These are phyloP conservation scores for Wallacemonas rigidus DNA, from an alignment of 208 protist species.

Conservation along the genomic window DNA sequence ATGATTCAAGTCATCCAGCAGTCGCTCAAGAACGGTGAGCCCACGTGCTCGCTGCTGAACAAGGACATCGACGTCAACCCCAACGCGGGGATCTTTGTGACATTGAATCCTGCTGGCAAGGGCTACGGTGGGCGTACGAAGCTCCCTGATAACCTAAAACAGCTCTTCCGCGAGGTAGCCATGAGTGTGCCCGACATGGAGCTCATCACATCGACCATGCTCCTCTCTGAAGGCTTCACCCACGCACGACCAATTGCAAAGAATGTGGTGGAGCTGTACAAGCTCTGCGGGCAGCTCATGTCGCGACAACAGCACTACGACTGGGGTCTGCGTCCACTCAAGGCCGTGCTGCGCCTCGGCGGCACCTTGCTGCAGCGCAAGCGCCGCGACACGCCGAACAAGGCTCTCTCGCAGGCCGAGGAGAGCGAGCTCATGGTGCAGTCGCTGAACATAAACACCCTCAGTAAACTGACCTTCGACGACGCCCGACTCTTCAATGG, in stretches of 20 bases:
- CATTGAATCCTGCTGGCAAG: constrained; percentile 95
- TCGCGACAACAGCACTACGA: constrained; percentile 98
- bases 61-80: constrained; percentile 74
- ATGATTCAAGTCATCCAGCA: constrained; percentile 94
- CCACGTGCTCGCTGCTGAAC: constrained; percentile 81
- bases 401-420: constrained; percentile 67
- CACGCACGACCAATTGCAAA: constrained; percentile 82
- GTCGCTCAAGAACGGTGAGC: constrained; percentile 83
- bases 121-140: constrained; percentile 98
- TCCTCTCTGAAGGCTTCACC: constrained; percentile 91
- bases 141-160: constrained; percentile 98
- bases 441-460: constrained; percentile 96
- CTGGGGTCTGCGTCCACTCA: constrained; percentile 97
- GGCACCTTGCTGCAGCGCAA: constrained; percentile 85
- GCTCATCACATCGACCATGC: constrained; percentile 95
- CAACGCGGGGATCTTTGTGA: constrained; percentile 97
- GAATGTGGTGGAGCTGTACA: constrained; percentile 92
- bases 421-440: constrained; percentile 94
- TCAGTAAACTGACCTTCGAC: constrained; percentile 97
- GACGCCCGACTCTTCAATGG: constrained; percentile 96
- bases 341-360: constrained; percentile 95
- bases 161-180: constrained; percentile 96
- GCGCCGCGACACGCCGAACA: constrained; percentile 64
- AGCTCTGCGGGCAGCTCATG: constrained; percentile 96
- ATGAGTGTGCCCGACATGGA: constrained; percentile 98